These are phyloP conservation scores for Gorgonomyces haynaldii DNA, from an alignment of 192 early-diverging fungal species.

Conservation along the genomic window DNA sequence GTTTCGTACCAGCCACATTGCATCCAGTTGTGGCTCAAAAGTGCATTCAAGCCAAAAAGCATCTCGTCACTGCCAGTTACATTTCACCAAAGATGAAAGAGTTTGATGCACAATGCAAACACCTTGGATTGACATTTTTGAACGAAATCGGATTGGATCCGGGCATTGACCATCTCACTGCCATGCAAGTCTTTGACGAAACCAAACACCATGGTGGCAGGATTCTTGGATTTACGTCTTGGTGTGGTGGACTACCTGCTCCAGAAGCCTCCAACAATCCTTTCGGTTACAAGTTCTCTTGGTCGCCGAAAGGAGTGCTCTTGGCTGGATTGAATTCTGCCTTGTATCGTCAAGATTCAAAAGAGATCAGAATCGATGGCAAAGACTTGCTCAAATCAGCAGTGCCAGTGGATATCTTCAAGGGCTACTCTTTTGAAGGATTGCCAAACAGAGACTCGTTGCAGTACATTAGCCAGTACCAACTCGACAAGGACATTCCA, in stretches of 20 bases:
- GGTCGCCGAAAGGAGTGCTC: conserved; percentile 81
- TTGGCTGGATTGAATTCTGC: conserved; percentile 81
- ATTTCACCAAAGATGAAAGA: conserved; percentile 90
- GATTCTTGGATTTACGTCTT: conserved; percentile 79
- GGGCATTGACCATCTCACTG: conserved; percentile 85
- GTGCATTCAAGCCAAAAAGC: conserved; percentile 81
- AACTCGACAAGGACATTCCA: conserved; percentile 58
- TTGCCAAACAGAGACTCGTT: conserved; percentile 90
- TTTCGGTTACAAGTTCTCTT: conserved; percentile 96
- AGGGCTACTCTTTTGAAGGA: conserved; percentile 86
- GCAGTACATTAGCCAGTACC: conserved; percentile 76
- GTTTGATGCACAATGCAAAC: conserved; percentile 72
- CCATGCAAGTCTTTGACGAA: conserved; percentile 76
- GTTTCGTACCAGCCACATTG: conserved; percentile 79
- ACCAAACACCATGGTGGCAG: conserved; percentile 61
- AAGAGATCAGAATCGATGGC: conserved; percentile 57
- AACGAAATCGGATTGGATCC: conserved; percentile 99
- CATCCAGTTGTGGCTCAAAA: conserved; percentile 83
- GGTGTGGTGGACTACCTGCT: conserved; percentile 97
- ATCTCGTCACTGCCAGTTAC: conserved; percentile 95
- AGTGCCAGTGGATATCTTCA: conserved; percentile 63
- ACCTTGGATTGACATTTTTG: conserved; percentile 79
- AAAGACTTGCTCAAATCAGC: conserved; percentile 59
- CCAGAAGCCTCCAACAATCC: conserved; percentile 96
- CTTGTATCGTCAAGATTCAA: conserved; percentile 62